These are phyloP conservation scores for Hymenotorrendiella dingleyae DNA, from an alignment of 2,329 filamentous ascomycete species.

Conservation along the genomic window DNA sequence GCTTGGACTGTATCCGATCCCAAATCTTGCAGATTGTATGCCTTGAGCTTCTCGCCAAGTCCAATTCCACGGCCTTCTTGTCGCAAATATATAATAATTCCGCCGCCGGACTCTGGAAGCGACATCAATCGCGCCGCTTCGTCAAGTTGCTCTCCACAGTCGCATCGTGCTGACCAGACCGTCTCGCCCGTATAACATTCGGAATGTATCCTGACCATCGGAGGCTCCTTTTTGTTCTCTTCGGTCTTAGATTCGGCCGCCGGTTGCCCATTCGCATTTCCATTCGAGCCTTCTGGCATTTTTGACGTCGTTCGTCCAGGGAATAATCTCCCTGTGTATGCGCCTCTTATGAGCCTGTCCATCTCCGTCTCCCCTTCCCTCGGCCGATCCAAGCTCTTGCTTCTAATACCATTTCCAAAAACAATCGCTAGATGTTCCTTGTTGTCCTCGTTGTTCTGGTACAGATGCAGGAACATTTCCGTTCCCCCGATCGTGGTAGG, in stretches of 20 bases:
- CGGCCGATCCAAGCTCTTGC: conserved; percentile 63
- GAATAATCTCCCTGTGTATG: conserved; percentile 81
- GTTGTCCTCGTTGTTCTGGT: conserved; percentile 85
- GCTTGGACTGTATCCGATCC: conserved; percentile 98
- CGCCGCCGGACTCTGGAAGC: conserved; percentile 61
- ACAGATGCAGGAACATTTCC: conserved; percentile 96
- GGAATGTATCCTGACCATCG: conserved; percentile 90
- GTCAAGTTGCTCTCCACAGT: conserved; percentile 96
- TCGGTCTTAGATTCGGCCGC: neutral
- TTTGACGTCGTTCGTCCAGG: conserved; percentile 66
- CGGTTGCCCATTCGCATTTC: neutral
- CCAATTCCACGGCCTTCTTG: conserved; percentile 97
- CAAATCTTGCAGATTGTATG: conserved; percentile 94
- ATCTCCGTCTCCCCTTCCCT: conserved; percentile 75
- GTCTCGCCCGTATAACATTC: conserved; percentile 99
- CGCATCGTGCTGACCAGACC: conserved; percentile 94
- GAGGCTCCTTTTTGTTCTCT: conserved; percentile 37
- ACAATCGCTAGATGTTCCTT: conserved; percentile 98
- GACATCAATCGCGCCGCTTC: conserved; percentile 94
- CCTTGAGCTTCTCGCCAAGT: conserved; percentile 90
- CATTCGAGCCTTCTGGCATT: conserved; percentile 9
- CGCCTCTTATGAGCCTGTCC: conserved; percentile 89
- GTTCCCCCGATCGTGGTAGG: conserved; percentile 65
- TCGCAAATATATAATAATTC: conserved; percentile 90
- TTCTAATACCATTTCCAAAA: conserved; percentile 81